Conservation (phyloP, 2,329 filamentous ascomycete genomes). For the Thermochaetoides dissita region DNA sequence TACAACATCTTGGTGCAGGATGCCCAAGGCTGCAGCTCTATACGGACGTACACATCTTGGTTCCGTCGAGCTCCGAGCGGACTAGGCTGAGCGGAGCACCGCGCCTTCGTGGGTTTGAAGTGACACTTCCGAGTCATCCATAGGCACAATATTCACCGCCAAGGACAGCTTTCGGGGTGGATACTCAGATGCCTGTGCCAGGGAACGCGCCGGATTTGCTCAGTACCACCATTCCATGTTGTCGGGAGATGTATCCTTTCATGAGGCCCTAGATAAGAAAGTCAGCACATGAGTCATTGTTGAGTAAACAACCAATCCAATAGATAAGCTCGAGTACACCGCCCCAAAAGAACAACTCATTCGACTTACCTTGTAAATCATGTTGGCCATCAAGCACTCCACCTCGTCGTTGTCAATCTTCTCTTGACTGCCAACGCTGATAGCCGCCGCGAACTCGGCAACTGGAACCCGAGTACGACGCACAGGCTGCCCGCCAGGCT, state of each 20-base stretch:
- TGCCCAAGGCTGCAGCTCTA: background rate
- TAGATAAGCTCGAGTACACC: no score
- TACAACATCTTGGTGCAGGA: no score
- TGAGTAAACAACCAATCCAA: background rate
- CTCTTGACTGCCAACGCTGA: slow-evolving; percentile 57
- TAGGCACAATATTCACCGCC: no score
- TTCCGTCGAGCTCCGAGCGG: background rate
- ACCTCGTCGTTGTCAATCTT: slow-evolving; percentile 78
- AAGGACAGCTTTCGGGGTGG: no score
- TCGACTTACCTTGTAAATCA: slow-evolving; percentile 80
- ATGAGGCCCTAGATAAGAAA: slow-evolving; percentile 57
- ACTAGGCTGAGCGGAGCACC: no score
- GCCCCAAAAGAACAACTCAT: no score
- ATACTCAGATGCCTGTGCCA: slow-evolving; percentile 54
- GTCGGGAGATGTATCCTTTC: slow-evolving; percentile 95
- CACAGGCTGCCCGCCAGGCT: slow-evolving; percentile 43
- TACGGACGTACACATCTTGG: background rate
- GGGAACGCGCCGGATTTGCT: slow-evolving; percentile 91
- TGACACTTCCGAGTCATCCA: no score
- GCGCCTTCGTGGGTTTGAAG: no score
- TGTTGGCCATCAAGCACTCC: slow-evolving; percentile 85
- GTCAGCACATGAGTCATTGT: slow-evolving; percentile 21
- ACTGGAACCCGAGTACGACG: slow-evolving; percentile 68
- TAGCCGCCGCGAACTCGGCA: slow-evolving; percentile 69
- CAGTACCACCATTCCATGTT: slow-evolving; percentile 77